These are phyloP conservation scores for Microbotryomycetes sp. DNA, from an alignment of 1,284 basidiomycete genomes.

Conservation along the genomic window DNA sequence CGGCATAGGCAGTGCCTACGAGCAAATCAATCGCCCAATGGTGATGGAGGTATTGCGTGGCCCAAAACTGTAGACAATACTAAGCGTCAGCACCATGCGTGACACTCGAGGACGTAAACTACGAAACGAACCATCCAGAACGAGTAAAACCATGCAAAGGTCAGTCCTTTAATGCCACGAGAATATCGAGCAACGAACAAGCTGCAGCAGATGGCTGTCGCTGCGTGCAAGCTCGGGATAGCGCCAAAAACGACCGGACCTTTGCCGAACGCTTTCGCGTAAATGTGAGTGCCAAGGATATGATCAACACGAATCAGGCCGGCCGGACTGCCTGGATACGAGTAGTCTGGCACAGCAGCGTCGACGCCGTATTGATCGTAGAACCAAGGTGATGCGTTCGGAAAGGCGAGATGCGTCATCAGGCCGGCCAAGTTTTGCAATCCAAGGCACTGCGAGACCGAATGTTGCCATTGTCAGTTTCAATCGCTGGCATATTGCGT, in stretches of 20 bases:
- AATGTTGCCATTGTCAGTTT: no score
- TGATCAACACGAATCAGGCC: conserved; percentile 32
- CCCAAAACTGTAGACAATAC: conserved; percentile 14
- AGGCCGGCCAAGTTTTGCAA: conserved; percentile 32
- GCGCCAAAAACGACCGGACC: conserved; percentile 33
- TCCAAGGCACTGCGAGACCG: conserved; percentile 15
- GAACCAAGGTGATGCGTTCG: conserved; percentile 34
- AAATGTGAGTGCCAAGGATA: conserved; percentile 32
- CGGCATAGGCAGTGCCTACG: conserved; percentile 26
- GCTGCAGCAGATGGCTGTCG: conserved; percentile 30
- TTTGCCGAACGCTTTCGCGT: conserved; percentile 29
- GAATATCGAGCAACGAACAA: conserved; percentile 30
- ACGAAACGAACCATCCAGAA: conserved; percentile 18
- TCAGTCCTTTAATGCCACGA: conserved; percentile 13
- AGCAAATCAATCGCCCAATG: conserved; percentile 34
- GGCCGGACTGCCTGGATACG: conserved; percentile 32
- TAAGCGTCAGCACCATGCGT: neutral
- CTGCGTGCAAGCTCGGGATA: conserved; percentile 34
- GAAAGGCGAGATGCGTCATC: conserved; percentile 32
- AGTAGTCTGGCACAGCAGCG: conserved; percentile 28
- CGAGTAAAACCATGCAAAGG: conserved; percentile 25
- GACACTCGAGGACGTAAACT: neutral
- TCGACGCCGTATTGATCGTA: conserved; percentile 26
- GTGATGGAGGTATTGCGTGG: conserved; percentile 32
- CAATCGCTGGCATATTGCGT: neutral